A percentile compares a stretch with the other conserved stretches of the same genome.
phyloP scores from a whole-genome alignment of 768 basidiomycete species.

The Phylloporus arenicola region DNA sequence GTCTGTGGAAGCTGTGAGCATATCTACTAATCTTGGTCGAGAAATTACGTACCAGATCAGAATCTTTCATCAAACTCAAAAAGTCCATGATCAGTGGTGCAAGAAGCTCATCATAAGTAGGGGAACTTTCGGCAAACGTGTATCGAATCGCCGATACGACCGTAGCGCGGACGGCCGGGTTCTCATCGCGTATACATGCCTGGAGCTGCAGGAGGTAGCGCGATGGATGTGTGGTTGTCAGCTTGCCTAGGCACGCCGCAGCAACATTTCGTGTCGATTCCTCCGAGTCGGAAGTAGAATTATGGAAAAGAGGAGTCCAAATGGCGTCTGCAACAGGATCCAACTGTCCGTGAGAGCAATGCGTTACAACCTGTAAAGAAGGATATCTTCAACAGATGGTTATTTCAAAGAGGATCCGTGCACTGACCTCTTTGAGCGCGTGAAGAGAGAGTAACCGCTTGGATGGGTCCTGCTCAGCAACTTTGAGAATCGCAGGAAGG shows the following conservation, averaged over 20 bases:
- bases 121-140: slow-evolving; percentile 81
- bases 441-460: slow-evolving; percentile 84
- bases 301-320: slow-evolving; percentile 90
- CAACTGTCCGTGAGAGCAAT: slow-evolving; percentile 79
- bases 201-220: slow-evolving; percentile 92
- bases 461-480: slow-evolving; percentile 67
- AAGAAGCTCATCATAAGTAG: slow-evolving; percentile 85
- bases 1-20: slow-evolving; percentile 43
- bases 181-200: slow-evolving; percentile 64
- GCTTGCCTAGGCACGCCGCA: slow-evolving; percentile 92
- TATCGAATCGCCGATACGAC: slow-evolving; percentile 90
- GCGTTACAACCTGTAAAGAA: slow-evolving; percentile 71
- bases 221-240: slow-evolving; percentile 86
- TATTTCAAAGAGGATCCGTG: background rate
- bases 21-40: background rate
- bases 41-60: slow-evolving; percentile 62
- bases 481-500: slow-evolving; percentile 77
- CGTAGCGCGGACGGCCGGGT: slow-evolving; percentile 73
- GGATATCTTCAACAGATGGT: background rate
- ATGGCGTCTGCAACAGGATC: slow-evolving; percentile 84
- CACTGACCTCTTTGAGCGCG: slow-evolving; percentile 81
- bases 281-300: slow-evolving; percentile 76
- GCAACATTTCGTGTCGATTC: slow-evolving; percentile 93
- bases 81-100: slow-evolving; percentile 87
- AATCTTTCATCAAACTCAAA: slow-evolving; percentile 83